phyloP scores from a whole-genome alignment of 495 filamentous ascomycete species.

The Penicillium canescens region DNA sequence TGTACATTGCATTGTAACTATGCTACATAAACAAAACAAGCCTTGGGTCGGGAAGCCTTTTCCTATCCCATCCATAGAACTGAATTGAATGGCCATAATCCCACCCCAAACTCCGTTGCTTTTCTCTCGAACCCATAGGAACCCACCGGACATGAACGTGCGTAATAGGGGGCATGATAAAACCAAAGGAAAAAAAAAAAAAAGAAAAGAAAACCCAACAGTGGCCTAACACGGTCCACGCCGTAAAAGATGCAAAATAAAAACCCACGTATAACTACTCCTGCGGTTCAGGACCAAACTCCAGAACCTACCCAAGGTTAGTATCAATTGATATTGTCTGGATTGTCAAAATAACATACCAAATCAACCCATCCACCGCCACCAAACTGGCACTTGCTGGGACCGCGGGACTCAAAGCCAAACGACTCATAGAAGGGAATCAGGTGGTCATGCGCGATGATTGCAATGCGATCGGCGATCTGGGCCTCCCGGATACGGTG shows the following conservation, averaged over 20 bases:
- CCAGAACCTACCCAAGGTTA: conserved; percentile 19
- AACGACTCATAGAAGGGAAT: conserved; percentile 74
- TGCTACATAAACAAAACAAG: conserved; percentile 36
- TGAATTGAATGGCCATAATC: conserved; percentile 19
- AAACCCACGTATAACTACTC: conserved; percentile 8
- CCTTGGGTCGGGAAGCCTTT: conserved; percentile 10
- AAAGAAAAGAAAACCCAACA: conserved; percentile 7
- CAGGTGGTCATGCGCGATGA: conserved; percentile 75
- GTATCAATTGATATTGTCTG: neutral
- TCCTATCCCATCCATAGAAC: conserved; percentile 19
- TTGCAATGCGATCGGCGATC: conserved; percentile 68
- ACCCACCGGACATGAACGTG: conserved; percentile 26
- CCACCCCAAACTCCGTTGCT: conserved; percentile 26
- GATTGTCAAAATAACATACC: conserved; percentile 26
- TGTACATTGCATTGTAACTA: conserved; percentile 29
- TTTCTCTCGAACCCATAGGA: conserved; percentile 26
- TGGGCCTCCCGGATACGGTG: conserved; percentile 66
- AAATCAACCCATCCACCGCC: conserved; percentile 79
- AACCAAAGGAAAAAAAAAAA: conserved; percentile 13
- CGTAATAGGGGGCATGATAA: conserved; percentile 23
- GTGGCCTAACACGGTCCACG: conserved; percentile 18
- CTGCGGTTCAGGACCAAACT: conserved; percentile 28
- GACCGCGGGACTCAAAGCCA: conserved; percentile 69
- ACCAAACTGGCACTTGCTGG: conserved; percentile 65
- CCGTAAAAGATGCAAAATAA: conserved; percentile 26